These are phyloP conservation scores for Dendrothele bispora DNA, from an alignment of 768 basidiomycete species.

Conservation along the genomic window DNA sequence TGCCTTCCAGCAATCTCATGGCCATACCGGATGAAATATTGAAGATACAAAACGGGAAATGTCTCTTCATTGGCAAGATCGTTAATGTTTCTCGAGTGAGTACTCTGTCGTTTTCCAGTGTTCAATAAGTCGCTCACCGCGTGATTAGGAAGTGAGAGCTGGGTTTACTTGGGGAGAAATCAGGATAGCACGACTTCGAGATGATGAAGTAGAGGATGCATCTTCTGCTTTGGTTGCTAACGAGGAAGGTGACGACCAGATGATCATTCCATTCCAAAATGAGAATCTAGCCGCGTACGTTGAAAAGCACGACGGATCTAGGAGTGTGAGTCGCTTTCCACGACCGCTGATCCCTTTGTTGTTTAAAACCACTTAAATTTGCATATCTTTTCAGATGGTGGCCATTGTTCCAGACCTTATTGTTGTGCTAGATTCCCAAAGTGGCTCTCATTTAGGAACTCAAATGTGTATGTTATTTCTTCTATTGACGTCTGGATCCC, in stretches of 20 bases:
- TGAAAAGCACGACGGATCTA: conserved; percentile 27
- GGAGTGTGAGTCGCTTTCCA: conserved; percentile 16
- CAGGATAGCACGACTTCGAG: conserved; percentile 25
- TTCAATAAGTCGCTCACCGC: neutral
- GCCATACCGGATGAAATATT: conserved; percentile 25
- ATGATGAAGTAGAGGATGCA: conserved; percentile 29
- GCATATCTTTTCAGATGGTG: too few relatives aligned
- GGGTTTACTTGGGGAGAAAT: conserved; percentile 38
- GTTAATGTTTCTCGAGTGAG: conserved; percentile 41
- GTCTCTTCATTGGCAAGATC: conserved; percentile 62
- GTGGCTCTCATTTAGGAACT: too few relatives aligned
- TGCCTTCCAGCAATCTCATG: conserved; percentile 27
- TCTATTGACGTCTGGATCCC: too few relatives aligned
- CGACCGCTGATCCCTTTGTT: too few relatives aligned
- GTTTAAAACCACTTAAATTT: too few relatives aligned
- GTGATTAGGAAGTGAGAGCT: conserved; percentile 30
- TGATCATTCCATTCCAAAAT: conserved; percentile 62
- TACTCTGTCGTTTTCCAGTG: neutral
- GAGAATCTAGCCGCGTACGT: conserved; percentile 56
- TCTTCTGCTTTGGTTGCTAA: neutral
- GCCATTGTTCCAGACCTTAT: too few relatives aligned
- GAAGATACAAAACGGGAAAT: conserved; percentile 28
- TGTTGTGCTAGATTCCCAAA: too few relatives aligned
- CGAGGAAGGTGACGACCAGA: conserved; percentile 22
- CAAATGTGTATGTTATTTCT: too few relatives aligned